Evolutionary conservation across 306 rosid species (phyloP), one percentile per base, ranked within the genome.

Genomic region (Quercus parvula): DNA sequence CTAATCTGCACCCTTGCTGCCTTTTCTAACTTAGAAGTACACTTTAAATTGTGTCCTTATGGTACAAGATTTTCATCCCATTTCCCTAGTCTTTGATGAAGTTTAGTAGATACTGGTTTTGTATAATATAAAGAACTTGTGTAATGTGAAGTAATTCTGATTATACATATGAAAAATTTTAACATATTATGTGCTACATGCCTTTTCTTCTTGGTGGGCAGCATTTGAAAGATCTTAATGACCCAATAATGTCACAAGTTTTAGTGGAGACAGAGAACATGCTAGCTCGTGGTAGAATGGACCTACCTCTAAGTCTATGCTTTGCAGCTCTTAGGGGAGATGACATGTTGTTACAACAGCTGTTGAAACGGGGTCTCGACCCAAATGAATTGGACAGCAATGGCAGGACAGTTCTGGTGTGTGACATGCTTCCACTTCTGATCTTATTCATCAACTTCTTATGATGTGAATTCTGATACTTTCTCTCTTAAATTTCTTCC

Each of bases 241-340:
- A 96, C 78, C 96, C 98, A 77, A 73, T 88, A 1, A 93, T 96
- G 99, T 90, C 93, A 57, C 93, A 92, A 59, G 91, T 91, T 82
- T 77, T 96, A 77, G 70, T 74, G 83, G 98, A 93, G 86, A 90
- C 91, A 9, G 94, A 93, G 90, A 90, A 85, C 88, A 90, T 96
- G 97, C 81, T 96, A 56, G 92, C 97, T 81, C 89, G 90, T 66
- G 98, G 99, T 20, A 85, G 89, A 75, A 56, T 91, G 98, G 97
- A 88, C 83, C 82, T 93, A 63, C 98, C 99, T 11, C 89, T 96
- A 10, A 90, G 97, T 85, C 89, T 93, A 3, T 91, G 96, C 75
- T 91, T 95, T 75, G 97, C 98, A 61, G 90, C 97, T 77, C 66
- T 62, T 55, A 88, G 96, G 74, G 98, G 98, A 66, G 96, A 95